Base-by-base conservation (phyloP, 139 green algal genomes). In the Astrephomene gubernaculifera region DNA sequence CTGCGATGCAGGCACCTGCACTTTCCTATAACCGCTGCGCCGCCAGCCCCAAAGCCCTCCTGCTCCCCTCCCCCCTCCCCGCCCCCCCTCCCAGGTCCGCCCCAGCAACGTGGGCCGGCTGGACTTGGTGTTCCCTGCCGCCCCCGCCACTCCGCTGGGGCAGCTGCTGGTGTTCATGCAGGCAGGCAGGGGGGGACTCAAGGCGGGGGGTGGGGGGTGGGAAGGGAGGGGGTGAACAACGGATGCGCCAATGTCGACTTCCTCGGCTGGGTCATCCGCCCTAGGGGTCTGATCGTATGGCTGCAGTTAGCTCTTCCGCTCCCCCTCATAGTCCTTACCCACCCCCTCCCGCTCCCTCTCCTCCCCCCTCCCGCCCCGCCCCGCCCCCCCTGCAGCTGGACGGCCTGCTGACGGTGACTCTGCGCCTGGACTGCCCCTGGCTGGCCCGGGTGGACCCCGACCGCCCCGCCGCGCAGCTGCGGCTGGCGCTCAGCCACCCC, bases 111-210 rank as follows among this genome's bases (percentile, higher is more conserved):
- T 70, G 38, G 53, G 53, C 36, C 35, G 54, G 53, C 52, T 81
- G 73, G 6, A 36, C 4, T 36, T 81, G 73, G 73, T 70, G 54
- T 38, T 44, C 45, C 10, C 33, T 7, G 73, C n/a, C n/a, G n/a
- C n/a, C n/a, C n/a, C n/a, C n/a, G n/a, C n/a, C n/a, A n/a, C n/a
- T n/a, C n/a, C n/a, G n/a, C n/a, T 81, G 73, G 73, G 73, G 25
- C 21, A 69, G 53, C 36, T 81, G 73, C 53, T 70, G 53, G 53
- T 81, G 53, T 81, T 54, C 35, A 81, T 81, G 73, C 53, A 81
- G 73, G 73, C 69, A 38, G 0, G 70, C 29, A 24, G 19, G 67
- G 49, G 49, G 17, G 49, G 49, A 25, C 14, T 57, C 17, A 17
- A 12, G 49, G 17, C 49, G 49, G 49, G 49, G 14, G 49, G 49